Base-by-base conservation (phyloP, 2,329 filamentous ascomycete species). In the Fusarium begoniae region DNA sequence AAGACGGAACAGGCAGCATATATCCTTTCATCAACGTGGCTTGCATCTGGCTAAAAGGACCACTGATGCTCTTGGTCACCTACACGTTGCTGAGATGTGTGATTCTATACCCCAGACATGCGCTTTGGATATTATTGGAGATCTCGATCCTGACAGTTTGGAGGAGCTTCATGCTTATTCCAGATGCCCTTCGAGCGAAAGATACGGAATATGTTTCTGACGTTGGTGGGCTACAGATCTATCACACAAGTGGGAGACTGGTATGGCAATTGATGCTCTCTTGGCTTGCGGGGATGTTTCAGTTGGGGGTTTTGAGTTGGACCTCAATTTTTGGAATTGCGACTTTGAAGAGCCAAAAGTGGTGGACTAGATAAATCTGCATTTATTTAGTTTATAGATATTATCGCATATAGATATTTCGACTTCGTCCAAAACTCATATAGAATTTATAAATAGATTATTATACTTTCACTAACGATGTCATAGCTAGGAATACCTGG, bases 341-440 rank as follows among this genome's bases (percentile, higher is more conserved):
- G 5, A 54, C 51, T n/a, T 17, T 54, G 2, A 37, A 13, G 24
- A 54, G 32, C 35, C 51, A 54, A 26, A 54, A 28, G 18, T 54
- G 51, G 51, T 37, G 51, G 51, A 54, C 51, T 2, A 54, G 51
- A 28, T 54, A 13, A 15, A 35, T 11, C 9, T 24, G 5, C 3
- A 6, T 12, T 18, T 38, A 9, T 17, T 24, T 28, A 17, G 8
- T 5, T 14, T 20, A 51, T 5, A 24, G 4, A 35, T 2, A 6
- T 15, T 4, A 35, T 20, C 2, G 4, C 6, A 20, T 35, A 20
- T 35, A 11, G 26, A 51, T 11, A 3, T 3, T 51, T 51, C 30
- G 0, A 15, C 8, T 35, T 18, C 0, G 0, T 28, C 22, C 1
- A 26, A 9, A 17, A 22, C 13, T 11, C 8, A 6, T 11, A 20